Base-by-base conservation (phyloP, 441 rosid species). In the Breynia disticha region DNA sequence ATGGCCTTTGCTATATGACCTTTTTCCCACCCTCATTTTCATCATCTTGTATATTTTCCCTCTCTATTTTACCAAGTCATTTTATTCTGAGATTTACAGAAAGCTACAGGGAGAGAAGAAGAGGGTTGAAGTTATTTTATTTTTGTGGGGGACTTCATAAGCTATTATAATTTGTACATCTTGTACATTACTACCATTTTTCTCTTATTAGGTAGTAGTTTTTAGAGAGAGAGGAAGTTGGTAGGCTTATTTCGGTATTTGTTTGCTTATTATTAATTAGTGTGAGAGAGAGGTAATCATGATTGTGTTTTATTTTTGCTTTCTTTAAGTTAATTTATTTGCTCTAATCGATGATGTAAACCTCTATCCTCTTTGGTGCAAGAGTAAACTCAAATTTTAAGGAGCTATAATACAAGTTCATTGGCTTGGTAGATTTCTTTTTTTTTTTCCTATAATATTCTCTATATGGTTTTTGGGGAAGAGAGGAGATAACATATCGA, bases 171-270 rank as follows among this genome's bases (percentile, higher is more conserved):
- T 74, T 17, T 70, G 70, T 67, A 65, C 71, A 69, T 64, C 56
- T 50, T 77, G 83, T 82, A 79, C 69, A 75, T 69, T 68, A 63
- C 67, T 68, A 67, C 44, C 44, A 67, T 47, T 75, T 75, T 67
- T 59, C 69, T 72, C 68, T 63, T 58, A 66, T 72, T 70, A 79
- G 79, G 70, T 48, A 63, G 63, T 71, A 75, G 75, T 59, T 54
- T 61, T 48, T 59, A 54, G 61, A 44, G 58, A 59, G 48, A 54
- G 44, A 16, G 56, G 44, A 16, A 15, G 38, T 15, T 55, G 37
- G 48, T 20, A 3, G 21, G 11, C 3, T 9, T 16, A 4, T 17
- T 17, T 47, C 16, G 61, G 60, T 63, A 70, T 54, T 74, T 58
- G 47, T 56, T 65, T 71, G 65, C 64, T 21, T 20, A 51, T 21